phyloP scores from a whole-genome alignment of 2,329 filamentous ascomycete species.

The Coniochaeta ligniaria region DNA sequence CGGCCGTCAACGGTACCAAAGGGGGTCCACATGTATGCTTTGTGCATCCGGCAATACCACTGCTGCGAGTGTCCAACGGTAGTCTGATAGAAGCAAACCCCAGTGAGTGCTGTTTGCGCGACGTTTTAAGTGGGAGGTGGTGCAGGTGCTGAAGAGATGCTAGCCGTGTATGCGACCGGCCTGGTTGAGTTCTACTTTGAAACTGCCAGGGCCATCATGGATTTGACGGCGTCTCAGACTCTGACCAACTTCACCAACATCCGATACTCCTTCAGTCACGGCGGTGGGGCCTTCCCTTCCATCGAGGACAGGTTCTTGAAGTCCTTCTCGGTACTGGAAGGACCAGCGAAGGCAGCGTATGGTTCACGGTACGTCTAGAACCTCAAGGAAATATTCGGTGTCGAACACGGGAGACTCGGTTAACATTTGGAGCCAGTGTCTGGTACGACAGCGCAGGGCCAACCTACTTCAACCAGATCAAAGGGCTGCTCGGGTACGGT shows the following conservation, averaged over 20 bases:
- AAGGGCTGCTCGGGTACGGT: slow-evolving; percentile 2
- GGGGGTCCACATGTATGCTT: not conserved
- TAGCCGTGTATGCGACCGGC: not conserved
- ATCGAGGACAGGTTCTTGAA: slow-evolving; percentile 2
- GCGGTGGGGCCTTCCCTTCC: slow-evolving; percentile 1
- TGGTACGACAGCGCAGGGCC: slow-evolving; percentile 6
- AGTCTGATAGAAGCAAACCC: not conserved
- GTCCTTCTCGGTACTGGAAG: not conserved
- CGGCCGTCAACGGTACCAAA: not conserved
- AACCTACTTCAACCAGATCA: slow-evolving; percentile 4
- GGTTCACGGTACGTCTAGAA: not conserved
- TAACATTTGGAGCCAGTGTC: not conserved
- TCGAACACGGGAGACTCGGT: not conserved
- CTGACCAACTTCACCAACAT: slow-evolving; percentile 5
- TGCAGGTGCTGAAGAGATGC: not conserved
- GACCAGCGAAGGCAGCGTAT: not conserved
- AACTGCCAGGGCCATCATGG: slow-evolving; percentile 4
- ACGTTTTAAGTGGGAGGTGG: too few relatives aligned
- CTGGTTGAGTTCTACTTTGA: slow-evolving; percentile 3
- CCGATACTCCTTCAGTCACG: not conserved
- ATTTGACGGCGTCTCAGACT: slow-evolving; percentile 1
- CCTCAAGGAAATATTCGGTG: too few relatives aligned
- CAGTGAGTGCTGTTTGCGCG: too few relatives aligned
- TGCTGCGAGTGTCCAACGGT: not conserved
- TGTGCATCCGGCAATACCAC: not conserved